phyloP scores from a whole-genome alignment of 805 yeast genomes.

The Brettanomyces naardenensis region DNA sequence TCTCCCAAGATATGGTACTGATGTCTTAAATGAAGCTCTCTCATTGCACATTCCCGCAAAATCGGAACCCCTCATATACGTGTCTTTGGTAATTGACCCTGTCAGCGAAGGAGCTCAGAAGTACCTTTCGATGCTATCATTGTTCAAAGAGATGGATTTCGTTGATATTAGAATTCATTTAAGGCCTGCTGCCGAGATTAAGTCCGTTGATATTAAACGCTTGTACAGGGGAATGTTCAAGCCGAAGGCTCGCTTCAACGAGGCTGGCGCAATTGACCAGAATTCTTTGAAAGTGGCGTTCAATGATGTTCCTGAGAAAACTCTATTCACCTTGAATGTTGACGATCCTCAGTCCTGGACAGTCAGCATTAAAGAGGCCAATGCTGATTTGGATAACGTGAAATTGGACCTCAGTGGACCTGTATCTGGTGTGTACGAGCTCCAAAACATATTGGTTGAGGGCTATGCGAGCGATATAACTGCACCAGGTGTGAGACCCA shows the following conservation, averaged over 20 bases:
- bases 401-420: constrained; percentile 33
- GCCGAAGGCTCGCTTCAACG: constrained; percentile 23
- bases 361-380: constrained; percentile 42
- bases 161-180: constrained; percentile 47
- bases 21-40: constrained; percentile 1
- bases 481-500: constrained; percentile 28
- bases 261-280: constrained; percentile 21
- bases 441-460: constrained; percentile 56
- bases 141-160: constrained; percentile 36
- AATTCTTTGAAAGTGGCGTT: constrained; percentile 27
- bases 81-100: constrained; percentile 66
- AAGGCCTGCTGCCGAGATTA: constrained; percentile 40
- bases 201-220: constrained; percentile 44
- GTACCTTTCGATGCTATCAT: constrained; percentile 35
- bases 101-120: constrained; percentile 61
- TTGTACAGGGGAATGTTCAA: constrained; percentile 46
- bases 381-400: constrained; percentile 59
- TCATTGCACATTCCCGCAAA: constrained; percentile 5
- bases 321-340: constrained; percentile 46
- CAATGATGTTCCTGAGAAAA: constrained; percentile 40
- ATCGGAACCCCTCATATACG: constrained; percentile 30
- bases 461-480: constrained; percentile 53
- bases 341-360: constrained; percentile 65
- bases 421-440: constrained; percentile 38
- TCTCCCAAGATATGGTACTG: constrained; percentile 16